Evolutionary conservation across 768 basidiomycete genomes (phyloP), one percentile per base, ranked within the genome.

Genomic region (Calocybe indica): DNA sequence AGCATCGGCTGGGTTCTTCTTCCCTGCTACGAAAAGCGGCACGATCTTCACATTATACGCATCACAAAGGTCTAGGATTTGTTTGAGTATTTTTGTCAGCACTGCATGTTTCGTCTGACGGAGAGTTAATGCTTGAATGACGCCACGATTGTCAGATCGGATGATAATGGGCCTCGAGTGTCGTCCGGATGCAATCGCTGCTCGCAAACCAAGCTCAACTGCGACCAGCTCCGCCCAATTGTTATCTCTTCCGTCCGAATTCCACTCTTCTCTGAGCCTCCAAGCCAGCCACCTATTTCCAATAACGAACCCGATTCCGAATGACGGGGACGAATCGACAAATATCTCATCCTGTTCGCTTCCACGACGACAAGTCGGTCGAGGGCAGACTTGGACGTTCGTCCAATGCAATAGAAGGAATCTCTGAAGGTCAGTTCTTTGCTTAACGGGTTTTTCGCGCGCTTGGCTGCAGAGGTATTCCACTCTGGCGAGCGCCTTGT

Each of bases 161-260:
- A 78, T 45, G 0, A 49, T 37, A 3, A 73, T 38, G 13, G 60
- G 61, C 5, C 50, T 55, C 5, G 61, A 50, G 0, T 33, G 43
- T 31, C 58, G 52, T 1, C 61, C 59, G 0, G 58, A 41, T 0
- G 63, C 51, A 3, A 70, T 53, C 5, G 69, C 36, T 1, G 65
- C 58, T 1, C 59, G 60, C 0, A 75, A 30, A 0, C 69, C 73
- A 1, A 76, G 55, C 45, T 75, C 73, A 1, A 74, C 59, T 0
- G 70, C 73, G 0, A 70, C 63, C 58, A 74, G 66, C 54, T 75
- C 74, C 0, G 66, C 69, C 73, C 74, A 76, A 5, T 66, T 65
- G 13, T 72, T 75, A 46, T 66, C 55, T 6, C 66, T 37, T 6
- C 61, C 59, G 0, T 58, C 45, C 3, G 41, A 33, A 11, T 55